Evolutionary conservation across 768 basidiomycete species (phyloP), one percentile per base, ranked within the genome.

Genomic region (Psilocybe azurescens): DNA sequence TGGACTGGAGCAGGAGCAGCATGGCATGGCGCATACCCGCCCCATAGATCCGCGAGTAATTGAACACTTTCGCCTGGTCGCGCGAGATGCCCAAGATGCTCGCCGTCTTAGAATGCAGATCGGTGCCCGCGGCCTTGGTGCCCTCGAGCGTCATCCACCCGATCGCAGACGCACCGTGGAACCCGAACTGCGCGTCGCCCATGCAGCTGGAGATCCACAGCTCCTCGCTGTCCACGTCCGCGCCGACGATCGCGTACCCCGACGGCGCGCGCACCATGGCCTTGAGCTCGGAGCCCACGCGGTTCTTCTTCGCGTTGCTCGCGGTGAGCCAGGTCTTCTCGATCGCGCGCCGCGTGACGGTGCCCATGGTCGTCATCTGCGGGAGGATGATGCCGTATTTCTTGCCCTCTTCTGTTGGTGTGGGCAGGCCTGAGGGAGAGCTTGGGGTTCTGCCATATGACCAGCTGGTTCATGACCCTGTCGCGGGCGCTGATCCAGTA

Each of bases 101-200:
- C 10, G 97, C 97, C 1, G 96, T 97, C 78, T 97, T 97, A 10
- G 96, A 98, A 71, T 98, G 97, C 32, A 99, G 77, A 77, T 99
- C 97, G 5, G 97, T 99, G 5, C 95, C 95, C 0, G 91, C 90
- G 0, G 89, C 84, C 75, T 99, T 99, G 14, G 96, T 97, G 1
- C 97, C 96, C 74, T 99, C 97, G 30, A 99, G 84, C 14, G 96
- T 98, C 97, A 99, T 99, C 97, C 97, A 99, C 3, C 97, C 97
- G 47, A 99, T 88, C 1, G 97, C 95, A 2, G 95, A 96, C 10
- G 95, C 94, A 10, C 97, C 97, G 67, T 99, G 96, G 60, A 97
- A 73, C 8, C 97, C 97, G 73, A 99, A 97, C 75, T 99, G 97
- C 0, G 95, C 93, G 70, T 99, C 97, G 0, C 97, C 97, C 94